These are phyloP conservation scores for Aphanoascus verrucosus DNA, from an alignment of 2,329 filamentous ascomycete genomes.

Conservation along the genomic window DNA sequence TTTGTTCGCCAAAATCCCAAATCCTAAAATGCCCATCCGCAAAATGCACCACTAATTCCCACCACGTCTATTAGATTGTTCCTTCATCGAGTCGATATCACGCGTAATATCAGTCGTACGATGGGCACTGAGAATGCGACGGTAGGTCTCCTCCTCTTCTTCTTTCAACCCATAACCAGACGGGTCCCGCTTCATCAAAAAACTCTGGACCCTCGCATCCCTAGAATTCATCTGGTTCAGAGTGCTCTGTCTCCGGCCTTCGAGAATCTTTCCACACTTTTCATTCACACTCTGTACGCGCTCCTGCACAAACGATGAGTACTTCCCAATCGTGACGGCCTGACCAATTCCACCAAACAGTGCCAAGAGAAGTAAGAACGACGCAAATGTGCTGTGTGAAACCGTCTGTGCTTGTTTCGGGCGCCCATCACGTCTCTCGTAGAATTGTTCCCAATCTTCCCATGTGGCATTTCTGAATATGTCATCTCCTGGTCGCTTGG, in stretches of 20 bases:
- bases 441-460: conserved; percentile 93
- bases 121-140: conserved; percentile 23
- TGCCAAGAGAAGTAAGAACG: conserved; percentile 59
- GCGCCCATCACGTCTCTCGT: conserved; percentile 40
- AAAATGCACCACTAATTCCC: not conserved
- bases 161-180: conserved; percentile 37
- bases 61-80: not conserved
- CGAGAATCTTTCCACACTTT: conserved; percentile 48
- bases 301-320: conserved; percentile 53
- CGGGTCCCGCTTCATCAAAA: conserved; percentile 62
- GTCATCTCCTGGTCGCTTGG: conserved; percentile 29
- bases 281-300: conserved; percentile 57
- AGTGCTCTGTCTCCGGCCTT: conserved; percentile 43
- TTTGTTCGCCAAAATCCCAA: conserved; percentile 1
- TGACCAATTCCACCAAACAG: conserved; percentile 62
- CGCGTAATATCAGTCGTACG: conserved; percentile 2
- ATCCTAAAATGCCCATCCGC: not conserved
- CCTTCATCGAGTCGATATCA: conserved; percentile 7
- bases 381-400: conserved; percentile 67
- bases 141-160: conserved; percentile 35
- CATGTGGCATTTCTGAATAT: conserved; percentile 75
- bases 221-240: conserved; percentile 37
- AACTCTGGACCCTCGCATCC: conserved; percentile 62
- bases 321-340: conserved; percentile 55
- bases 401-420: conserved; percentile 32